Conservation (phyloP, 1,284 basidiomycete genomes). For the Ganoderma resinaceum region DNA sequence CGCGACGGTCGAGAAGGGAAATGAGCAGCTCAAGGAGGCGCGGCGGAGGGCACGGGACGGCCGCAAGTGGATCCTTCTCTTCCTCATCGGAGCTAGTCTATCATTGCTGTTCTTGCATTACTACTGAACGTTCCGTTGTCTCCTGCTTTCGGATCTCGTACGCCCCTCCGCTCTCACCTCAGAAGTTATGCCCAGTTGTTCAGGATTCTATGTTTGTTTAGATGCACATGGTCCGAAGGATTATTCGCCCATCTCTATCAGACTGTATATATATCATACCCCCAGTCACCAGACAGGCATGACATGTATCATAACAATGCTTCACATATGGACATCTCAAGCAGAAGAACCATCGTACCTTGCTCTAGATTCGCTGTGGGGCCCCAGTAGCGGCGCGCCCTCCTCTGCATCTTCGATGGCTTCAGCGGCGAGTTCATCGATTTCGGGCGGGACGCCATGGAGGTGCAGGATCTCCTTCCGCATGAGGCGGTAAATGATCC, state of each 20-base stretch:
- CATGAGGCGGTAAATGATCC: constrained; percentile 69
- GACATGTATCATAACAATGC: constrained; percentile 25
- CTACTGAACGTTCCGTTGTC: constrained; percentile 53
- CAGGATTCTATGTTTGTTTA: constrained; percentile 22
- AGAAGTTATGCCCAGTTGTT: neutral
- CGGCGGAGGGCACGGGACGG: constrained; percentile 83
- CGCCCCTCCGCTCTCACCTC: neutral
- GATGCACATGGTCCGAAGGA: constrained; percentile 23
- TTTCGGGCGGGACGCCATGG: constrained; percentile 54
- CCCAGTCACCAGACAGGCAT: constrained; percentile 4
- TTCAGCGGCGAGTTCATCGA: constrained; percentile 64
- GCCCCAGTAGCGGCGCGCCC: constrained; percentile 62
- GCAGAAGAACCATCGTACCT: constrained; percentile 27
- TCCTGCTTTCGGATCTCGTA: neutral
- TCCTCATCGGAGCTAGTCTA: constrained; percentile 86
- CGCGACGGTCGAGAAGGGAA: constrained; percentile 85
- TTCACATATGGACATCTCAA: constrained; percentile 25
- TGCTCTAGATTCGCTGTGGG: constrained; percentile 37
- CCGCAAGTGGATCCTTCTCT: constrained; percentile 83
- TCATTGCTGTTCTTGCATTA: constrained; percentile 89
- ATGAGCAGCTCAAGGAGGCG: constrained; percentile 85
- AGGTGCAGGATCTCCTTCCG: constrained; percentile 66
- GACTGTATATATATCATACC: constrained; percentile 31
- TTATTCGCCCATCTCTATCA: constrained; percentile 24
- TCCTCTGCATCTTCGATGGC: constrained; percentile 70